Percentiles rank a stretch among this genome's conserved stretches.
Conservation (phyloP, 768 basidiomycete species). For the Phlebiopsis flavidoalba region DNA sequence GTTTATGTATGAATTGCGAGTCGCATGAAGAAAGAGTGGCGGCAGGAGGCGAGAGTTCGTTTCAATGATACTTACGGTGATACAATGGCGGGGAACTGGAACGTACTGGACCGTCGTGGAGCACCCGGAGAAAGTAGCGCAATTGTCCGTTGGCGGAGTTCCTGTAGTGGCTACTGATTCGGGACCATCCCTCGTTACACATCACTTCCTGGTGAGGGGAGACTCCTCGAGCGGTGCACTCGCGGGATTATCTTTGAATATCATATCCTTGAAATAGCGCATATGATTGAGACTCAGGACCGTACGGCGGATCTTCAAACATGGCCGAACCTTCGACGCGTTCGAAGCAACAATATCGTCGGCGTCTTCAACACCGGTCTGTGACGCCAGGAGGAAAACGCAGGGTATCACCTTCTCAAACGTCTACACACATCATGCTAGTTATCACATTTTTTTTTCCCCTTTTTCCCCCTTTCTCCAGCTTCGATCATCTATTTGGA, state of each 20-base stretch:
- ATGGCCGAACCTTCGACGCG: neutral
- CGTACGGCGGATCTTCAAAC: neutral
- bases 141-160: neutral
- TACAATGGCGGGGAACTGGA: neutral
- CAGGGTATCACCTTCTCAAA: neutral
- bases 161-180: neutral
- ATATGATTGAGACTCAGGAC: neutral
- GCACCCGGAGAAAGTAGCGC: neutral
- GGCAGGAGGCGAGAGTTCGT: no score
- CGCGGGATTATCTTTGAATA: neutral
- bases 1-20: no score
- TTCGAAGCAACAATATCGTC: neutral
- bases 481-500: no score
- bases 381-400: neutral
- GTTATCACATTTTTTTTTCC: no score
- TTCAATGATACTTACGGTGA: neutral
- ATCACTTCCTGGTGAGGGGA: neutral
- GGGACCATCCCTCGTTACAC: neutral
- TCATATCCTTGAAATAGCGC: neutral
- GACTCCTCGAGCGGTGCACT: neutral
- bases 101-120: neutral
- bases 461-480: no score
- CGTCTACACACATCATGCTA: neutral
- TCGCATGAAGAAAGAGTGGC: neutral
- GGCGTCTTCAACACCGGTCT: no score